Conservation (phyloP, 2,329 filamentous ascomycete species). For the Chrysosporium keratinophilum region DNA sequence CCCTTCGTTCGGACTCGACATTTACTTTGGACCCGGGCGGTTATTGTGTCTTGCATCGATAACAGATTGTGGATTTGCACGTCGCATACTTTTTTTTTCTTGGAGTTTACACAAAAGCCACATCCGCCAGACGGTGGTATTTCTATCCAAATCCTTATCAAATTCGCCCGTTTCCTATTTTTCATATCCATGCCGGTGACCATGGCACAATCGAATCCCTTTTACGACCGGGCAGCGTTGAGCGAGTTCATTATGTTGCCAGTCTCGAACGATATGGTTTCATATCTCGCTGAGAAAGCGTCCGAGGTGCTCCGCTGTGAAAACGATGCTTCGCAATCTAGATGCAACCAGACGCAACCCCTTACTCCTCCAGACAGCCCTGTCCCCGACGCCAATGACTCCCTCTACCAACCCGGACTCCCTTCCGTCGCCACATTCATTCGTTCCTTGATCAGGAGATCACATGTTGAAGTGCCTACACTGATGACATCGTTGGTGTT, state of each 20-base stretch:
- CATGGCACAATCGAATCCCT: constrained; percentile 12
- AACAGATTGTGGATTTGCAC: constrained; percentile 1
- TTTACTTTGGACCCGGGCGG: no score
- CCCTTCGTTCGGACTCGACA: background rate
- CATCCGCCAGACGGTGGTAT: no score
- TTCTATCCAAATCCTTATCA: no score
- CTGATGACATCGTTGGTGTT: constrained; percentile 96
- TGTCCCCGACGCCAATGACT: constrained; percentile 37
- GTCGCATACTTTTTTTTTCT: constrained; percentile 4
- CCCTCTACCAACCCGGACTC: constrained; percentile 39
- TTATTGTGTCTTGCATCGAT: background rate
- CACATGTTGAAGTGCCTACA: constrained; percentile 93
- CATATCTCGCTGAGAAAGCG: constrained; percentile 38
- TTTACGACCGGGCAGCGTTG: constrained; percentile 36
- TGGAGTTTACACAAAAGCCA: no score
- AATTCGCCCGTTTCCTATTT: background rate
- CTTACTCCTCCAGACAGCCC: constrained; percentile 52
- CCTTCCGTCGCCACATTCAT: constrained; percentile 88
- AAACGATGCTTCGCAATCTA: constrained; percentile 38
- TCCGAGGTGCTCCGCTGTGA: constrained; percentile 42
- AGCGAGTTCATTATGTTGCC: constrained; percentile 40
- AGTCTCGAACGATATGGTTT: constrained; percentile 41
- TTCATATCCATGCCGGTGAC: background rate
- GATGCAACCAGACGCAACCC: constrained; percentile 38
- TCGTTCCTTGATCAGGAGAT: constrained; percentile 75